phyloP scores from a whole-genome alignment of 176 grass and related monocot species.

The Puccinellia tenuiflora region DNA sequence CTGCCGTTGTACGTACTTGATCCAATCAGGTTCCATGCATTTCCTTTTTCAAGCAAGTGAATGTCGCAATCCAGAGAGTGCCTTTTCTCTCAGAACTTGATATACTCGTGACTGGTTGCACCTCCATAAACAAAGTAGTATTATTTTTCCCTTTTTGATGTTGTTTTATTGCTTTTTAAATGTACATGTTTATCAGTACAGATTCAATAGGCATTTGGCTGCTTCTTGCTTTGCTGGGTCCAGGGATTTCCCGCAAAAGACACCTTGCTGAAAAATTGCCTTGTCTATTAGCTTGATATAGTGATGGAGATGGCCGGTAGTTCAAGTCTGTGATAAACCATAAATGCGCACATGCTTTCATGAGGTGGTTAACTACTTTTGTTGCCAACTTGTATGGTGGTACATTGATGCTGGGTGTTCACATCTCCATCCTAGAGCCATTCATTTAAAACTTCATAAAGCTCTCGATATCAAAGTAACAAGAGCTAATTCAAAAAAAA shows the following conservation, averaged over 20 bases:
- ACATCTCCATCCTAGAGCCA: neutral
- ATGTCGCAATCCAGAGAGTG: neutral
- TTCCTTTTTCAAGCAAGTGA: constrained; percentile 20
- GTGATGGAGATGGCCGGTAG: neutral
- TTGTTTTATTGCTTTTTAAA: neutral
- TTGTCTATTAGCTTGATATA: neutral
- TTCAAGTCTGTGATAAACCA: neutral
- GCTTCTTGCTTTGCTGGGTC: neutral
- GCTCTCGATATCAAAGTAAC: neutral
- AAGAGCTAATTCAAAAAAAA: neutral
- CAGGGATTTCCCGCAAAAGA: neutral
- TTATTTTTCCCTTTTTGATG: neutral
- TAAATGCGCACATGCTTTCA: neutral
- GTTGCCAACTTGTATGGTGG: neutral
- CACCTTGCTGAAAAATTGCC: neutral
- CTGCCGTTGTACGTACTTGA: constrained; percentile 69
- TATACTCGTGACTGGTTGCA: neutral
- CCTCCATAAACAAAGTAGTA: neutral
- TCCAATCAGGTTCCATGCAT: constrained; percentile 2
- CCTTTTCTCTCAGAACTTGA: neutral
- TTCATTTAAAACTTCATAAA: neutral
- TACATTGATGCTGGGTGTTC: neutral
- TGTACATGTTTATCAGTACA: neutral
- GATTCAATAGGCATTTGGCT: constrained; percentile 1
- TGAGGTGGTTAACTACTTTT: neutral